A percentile compares a stretch with the other conserved stretches of the same genome.
These are phyloP conservation scores for Cubamyces lactineus DNA, from an alignment of 768 basidiomycete species.

Conservation along the genomic window DNA sequence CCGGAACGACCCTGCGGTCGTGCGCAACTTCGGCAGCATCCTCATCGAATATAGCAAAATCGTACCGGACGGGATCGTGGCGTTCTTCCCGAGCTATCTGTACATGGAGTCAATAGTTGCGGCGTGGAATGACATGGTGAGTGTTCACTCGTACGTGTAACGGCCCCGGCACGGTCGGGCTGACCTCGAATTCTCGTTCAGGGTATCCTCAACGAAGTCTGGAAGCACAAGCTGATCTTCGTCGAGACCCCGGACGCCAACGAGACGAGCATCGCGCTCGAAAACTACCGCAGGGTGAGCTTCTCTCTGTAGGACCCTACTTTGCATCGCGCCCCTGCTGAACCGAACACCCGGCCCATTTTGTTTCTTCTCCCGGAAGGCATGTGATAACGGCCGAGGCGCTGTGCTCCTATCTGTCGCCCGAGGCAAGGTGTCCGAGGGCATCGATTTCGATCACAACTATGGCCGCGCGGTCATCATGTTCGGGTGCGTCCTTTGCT, in stretches of 20 bases:
- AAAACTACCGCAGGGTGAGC: slow-evolving; percentile 93
- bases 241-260: slow-evolving; percentile 99
- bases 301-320: not conserved
- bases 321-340: not conserved
- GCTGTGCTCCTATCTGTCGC: slow-evolving; percentile 97
- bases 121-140: slow-evolving; percentile 99
- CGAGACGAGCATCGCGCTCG: slow-evolving; percentile 96
- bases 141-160: slow-evolving; percentile 36
- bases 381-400: slow-evolving; percentile 97
- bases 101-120: slow-evolving; percentile 99
- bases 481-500: slow-evolving; percentile 80
- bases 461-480: slow-evolving; percentile 99
- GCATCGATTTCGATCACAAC: slow-evolving; percentile 99
- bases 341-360: not conserved
- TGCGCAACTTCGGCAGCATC: slow-evolving; percentile 98
- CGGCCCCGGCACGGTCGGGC: not conserved
- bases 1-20: slow-evolving; percentile 97
- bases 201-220: slow-evolving; percentile 99
- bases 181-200: slow-evolving; percentile 40
- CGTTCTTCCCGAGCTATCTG: slow-evolving; percentile 98
- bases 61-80: slow-evolving; percentile 97
- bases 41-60: slow-evolving; percentile 97
- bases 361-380: slow-evolving; percentile 48
- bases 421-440: slow-evolving; percentile 98
- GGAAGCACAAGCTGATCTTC: slow-evolving; percentile 99